Evolutionary conservation across 1,284 basidiomycete species (phyloP), one percentile per base, ranked within the genome.

Genomic region (Ustilago esculenta): DNA sequence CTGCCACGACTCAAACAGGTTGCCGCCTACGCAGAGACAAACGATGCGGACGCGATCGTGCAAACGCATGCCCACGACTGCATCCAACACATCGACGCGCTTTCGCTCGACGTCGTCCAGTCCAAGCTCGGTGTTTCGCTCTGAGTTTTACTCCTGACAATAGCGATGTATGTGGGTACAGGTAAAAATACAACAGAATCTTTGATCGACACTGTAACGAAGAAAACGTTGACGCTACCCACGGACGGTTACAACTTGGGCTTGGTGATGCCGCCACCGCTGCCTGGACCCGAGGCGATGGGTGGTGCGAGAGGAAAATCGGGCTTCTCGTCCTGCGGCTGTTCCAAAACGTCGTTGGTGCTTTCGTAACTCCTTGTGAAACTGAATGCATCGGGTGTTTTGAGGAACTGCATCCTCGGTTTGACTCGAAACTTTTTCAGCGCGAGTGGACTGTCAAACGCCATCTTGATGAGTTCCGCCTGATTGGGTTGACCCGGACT

Each of bases 371-470:
- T 55, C 18, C 57, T 63, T 11, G 40, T 45, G 21, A 59, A 55
- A 20, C 44, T 45, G 24, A 64, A 56, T 0, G 43, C 37, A 37
- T 71, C 68, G 4, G 56, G 61, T 1, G 52, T n/a, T 27, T 55
- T 49, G 12, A 72, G 36, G 45, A 72, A 72, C 18, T 63, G 64
- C 72, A 79, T 76, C n/a, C 77, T 61, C 12, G 77, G 77, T 30
- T 72, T 72, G 7, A 79, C 77, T 15, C 75, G 55, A 32, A 70
- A 66, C 51, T 59, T 71, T 24, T 63, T 66, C 5, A 74, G 41
- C 5, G 74, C 74, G 21, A 74, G 10, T 1, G 72, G 72, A 12
- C 77, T 70, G 11, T 61, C 40, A 40, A 81, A 81, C 6, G 74
- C 75, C 24, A 73, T 30, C 21, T 45, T 33, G 41, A 81, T 77